Evolutionary conservation across 352 stramenopile genomes (phyloP).

Genomic region (Thalassiosira delicatula): DNA sequence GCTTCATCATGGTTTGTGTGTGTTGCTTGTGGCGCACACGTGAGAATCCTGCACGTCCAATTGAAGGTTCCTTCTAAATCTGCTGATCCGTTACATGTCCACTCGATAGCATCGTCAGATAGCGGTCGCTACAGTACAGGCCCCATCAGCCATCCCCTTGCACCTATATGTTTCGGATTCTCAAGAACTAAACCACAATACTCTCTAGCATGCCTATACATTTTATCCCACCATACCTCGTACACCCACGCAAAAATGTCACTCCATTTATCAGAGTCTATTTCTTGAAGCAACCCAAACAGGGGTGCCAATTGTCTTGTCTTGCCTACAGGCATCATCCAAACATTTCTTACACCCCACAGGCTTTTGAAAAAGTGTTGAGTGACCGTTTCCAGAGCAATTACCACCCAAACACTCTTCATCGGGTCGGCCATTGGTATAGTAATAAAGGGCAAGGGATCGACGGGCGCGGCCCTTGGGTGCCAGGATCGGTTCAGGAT

Average conservation of each 20-base stretch:
- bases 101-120: no score
- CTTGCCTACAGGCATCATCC: constrained; percentile 19
- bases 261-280: background rate
- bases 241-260: background rate
- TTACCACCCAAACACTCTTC: constrained; percentile 40
- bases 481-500: constrained; percentile 37
- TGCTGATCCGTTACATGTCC: no score
- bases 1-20: no score
- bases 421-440: constrained; percentile 40
- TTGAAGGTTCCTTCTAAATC: no score
- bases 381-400: constrained; percentile 32
- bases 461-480: constrained; percentile 25
- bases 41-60: no score
- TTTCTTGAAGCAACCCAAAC: constrained; percentile 5
- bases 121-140: no score
- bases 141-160: no score
- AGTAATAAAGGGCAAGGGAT: constrained; percentile 57
- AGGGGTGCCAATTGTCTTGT: background rate
- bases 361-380: constrained; percentile 39
- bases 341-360: constrained; percentile 21
- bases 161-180: no score
- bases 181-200: no score
- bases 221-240: background rate
- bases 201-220: no score
- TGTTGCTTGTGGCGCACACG: no score